Evolutionary conservation across 306 rosid genomes (phyloP), one percentile per base, ranked within the genome.

Genomic region (Sphenostylis stenocarpa): DNA sequence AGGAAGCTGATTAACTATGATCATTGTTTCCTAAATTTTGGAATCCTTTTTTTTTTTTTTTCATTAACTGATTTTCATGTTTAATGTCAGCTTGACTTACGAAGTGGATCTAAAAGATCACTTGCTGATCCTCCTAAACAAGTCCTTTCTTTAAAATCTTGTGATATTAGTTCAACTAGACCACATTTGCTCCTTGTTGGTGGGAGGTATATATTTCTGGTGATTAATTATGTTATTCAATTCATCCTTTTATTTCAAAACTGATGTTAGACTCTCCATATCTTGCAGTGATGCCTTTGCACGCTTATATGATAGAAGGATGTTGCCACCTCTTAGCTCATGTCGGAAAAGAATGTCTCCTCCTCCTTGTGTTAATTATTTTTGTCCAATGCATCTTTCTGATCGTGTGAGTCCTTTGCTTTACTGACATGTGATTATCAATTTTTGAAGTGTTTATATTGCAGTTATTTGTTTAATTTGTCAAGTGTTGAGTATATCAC

Each of bases 341-440:
- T 85, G 94, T 74, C 86, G 79, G 82, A 85, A 87, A 83, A 91
- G 90, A 84, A 87, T 78, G 87, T 77, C 90, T 12, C 90, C 99
- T 31, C 98, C 99, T 82, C 94, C 89, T 62, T 96, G 99, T 80
- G 96, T 92, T 81, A 92, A 87, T 85, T 96, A 91, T 83, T 96
- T 91, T 81, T 92, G 99, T 77, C 99, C 99, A 17, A 91, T 91
- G 96, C 99, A 96, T 85, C 99, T 96, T 73, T 92, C 99, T 69
- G 97, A 92, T 16, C 91, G 88, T 76, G 99, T 96, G 73, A 88
- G 97, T 89, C 41, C 67, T 70, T 52, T 64, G 31, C 65, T 77
- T 69, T 21, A 63, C 51, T 73, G 31, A 34, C 48, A 17, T 82
- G 70, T 58, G 48, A 63, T 75, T 74, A 33, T 28, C 38, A 31